Evolutionary conservation across 495 filamentous ascomycete genomes (phyloP), one percentile per base, ranked within the genome.

Genomic region (Daldinia concentrica): DNA sequence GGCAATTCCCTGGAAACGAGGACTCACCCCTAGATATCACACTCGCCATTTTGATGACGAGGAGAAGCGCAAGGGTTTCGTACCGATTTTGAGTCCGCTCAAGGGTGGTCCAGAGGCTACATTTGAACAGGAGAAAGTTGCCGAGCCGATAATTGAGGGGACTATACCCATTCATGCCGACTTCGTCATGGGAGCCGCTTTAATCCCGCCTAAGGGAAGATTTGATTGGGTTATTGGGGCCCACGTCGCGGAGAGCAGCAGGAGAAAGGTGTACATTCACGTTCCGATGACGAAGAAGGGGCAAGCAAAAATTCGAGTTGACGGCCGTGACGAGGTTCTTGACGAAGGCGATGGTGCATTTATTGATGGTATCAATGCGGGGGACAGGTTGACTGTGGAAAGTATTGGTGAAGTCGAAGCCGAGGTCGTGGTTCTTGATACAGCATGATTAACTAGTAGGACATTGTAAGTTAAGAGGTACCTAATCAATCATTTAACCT

Each of bases 111-210:
- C 78, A 7, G 82, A 86, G 34, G 92, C 87, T 45, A 88, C 85
- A 9, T 74, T 77, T 15, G 85, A 88, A 61, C 80, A 86, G 58
- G 89, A 92, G 73, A 84, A 83, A 64, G 85, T 78, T 7, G 89
- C 88, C 1, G 82, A 85, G 41, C 86, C 90, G 0, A 79, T 74
- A 17, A 80, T 91, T 6, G 74, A 80, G 0, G 85, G 82, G 12
- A 90, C 92, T 0, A 94, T 94, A 66, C 90, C 91, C 9, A 89
- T 94, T 36, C 91, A 95, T 76, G 90, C 91, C 22, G 92, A 94
- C 75, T 87, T 94, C 58, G 85, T 90, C 39, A 92, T 94, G 91
- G 87, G 84, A 3, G 92, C 92, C 6, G 86, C 87, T 14, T 84
- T 90, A 43, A 90, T 94, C 57, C 80, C 76, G 50, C 86, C 83